Evolutionary conservation across 2,329 filamentous ascomycete species (phyloP).

Genomic region (Aspergillus uvarum): DNA sequence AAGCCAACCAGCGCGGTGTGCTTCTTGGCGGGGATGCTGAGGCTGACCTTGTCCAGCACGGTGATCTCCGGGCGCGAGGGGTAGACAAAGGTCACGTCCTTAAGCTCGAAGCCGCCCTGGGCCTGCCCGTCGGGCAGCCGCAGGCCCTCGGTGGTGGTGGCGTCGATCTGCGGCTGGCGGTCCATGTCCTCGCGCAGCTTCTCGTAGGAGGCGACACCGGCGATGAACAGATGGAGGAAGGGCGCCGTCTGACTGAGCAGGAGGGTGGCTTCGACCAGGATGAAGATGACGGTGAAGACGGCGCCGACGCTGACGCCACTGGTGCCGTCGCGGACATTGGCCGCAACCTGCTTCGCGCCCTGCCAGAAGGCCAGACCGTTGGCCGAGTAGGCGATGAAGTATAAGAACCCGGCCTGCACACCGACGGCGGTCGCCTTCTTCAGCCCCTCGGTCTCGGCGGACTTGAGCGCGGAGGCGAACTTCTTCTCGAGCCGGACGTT

Average conservation of each 20-base stretch:
- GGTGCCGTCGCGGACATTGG: conserved; percentile 20
- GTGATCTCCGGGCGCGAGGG: conserved; percentile 38
- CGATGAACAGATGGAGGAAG: conserved; percentile 49
- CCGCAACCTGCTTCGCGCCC: conserved; percentile 57
- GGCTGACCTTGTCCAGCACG: conserved; percentile 33
- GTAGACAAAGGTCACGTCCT: conserved; percentile 39
- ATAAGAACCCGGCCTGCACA: conserved; percentile 60
- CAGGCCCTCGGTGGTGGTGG: conserved; percentile 30
- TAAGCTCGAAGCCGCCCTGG: conserved; percentile 30
- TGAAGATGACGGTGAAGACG: conserved; percentile 40
- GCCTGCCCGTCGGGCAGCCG: conserved; percentile 18
- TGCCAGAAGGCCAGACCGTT: conserved; percentile 70
- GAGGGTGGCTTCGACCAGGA: conserved; percentile 39
- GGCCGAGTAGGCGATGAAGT: conserved; percentile 67
- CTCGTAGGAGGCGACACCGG: conserved; percentile 54
- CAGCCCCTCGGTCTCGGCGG: conserved; percentile 53
- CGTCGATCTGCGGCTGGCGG: conserved; percentile 49
- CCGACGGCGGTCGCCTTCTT: conserved; percentile 60
- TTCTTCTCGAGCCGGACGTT: conserved; percentile 59
- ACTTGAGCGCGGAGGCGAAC: conserved; percentile 55
- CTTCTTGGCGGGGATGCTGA: conserved; percentile 36
- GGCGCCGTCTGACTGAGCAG: conserved; percentile 41
- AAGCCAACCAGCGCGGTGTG: conserved; percentile 50
- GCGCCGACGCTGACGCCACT: conserved; percentile 34
- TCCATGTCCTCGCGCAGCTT: conserved; percentile 61